These are phyloP conservation scores for Candida chauliodis DNA, from an alignment of 805 yeast genomes.

Conservation along the genomic window DNA sequence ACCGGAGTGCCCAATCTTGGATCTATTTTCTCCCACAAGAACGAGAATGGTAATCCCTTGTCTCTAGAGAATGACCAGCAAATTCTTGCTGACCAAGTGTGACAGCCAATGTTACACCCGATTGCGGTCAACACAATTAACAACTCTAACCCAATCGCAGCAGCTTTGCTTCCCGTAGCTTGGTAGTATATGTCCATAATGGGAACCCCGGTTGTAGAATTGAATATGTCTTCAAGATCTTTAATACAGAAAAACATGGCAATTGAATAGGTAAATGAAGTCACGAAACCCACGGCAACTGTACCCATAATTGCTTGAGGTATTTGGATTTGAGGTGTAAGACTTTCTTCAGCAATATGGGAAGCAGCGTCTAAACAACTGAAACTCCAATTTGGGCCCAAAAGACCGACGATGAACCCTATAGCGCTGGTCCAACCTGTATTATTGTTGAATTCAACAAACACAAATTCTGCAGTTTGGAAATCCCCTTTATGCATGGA, in stretches of 20 bases:
- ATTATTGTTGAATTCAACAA: constrained; percentile 48
- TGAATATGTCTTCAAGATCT: constrained; percentile 46
- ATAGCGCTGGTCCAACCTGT: constrained; percentile 64
- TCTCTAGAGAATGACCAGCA: constrained; percentile 70
- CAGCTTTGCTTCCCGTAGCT: constrained; percentile 48
- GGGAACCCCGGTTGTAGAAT: constrained; percentile 57
- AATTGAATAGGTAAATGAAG: constrained; percentile 50
- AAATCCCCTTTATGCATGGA: constrained; percentile 51
- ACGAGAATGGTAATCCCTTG: constrained; percentile 56
- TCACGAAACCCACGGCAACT: constrained; percentile 62
- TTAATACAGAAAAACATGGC: constrained; percentile 58
- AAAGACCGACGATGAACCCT: constrained; percentile 54
- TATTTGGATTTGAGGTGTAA: constrained; percentile 54
- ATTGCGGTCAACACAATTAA: constrained; percentile 51
- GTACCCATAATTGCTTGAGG: constrained; percentile 63
- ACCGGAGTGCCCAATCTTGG: constrained; percentile 46
- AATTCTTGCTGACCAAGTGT: constrained; percentile 66
- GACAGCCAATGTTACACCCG: constrained; percentile 58
- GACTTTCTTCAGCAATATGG: constrained; percentile 66
- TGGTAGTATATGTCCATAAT: constrained; percentile 61
- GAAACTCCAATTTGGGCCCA: constrained; percentile 69
- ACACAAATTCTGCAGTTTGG: constrained; percentile 51
- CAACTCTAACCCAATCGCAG: constrained; percentile 50
- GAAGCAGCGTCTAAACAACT: constrained; percentile 69
- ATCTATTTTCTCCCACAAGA: constrained; percentile 47